Conservation (phyloP, 73 alveolate species). For the Paramecium sexaurelia region DNA sequence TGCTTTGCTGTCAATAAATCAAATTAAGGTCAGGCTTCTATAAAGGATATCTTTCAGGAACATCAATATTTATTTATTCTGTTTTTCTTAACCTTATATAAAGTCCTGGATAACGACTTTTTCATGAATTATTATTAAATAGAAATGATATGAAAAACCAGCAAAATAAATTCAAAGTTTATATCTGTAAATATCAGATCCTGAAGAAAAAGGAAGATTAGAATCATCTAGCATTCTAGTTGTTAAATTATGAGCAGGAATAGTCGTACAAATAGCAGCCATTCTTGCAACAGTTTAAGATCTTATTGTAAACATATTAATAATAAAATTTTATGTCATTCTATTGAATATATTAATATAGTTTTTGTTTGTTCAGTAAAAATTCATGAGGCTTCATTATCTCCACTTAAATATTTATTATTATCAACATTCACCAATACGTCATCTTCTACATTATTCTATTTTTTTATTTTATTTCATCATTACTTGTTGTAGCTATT, state of each 20-base stretch:
- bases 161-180: constrained; percentile 89
- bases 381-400: not conserved
- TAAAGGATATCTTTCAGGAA: constrained; percentile 76
- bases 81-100: constrained; percentile 81
- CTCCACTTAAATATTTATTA: constrained; percentile 37
- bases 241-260: constrained; percentile 77
- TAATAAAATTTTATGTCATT: constrained; percentile 29
- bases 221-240: constrained; percentile 83
- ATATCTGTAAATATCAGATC: constrained; percentile 80
- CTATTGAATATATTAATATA: not conserved
- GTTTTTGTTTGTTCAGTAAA: not conserved
- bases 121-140: constrained; percentile 86
- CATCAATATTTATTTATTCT: constrained; percentile 75
- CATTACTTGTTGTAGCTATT: not conserved
- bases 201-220: constrained; percentile 92
- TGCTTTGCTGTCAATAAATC: constrained; percentile 79
- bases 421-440: constrained; percentile 8
- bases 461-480: not conserved
- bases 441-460: not conserved
- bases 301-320: constrained; percentile 11
- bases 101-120: constrained; percentile 85
- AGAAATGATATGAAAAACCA: constrained; percentile 88
- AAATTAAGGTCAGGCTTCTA: constrained; percentile 75
- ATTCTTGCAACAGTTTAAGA: constrained; percentile 87
- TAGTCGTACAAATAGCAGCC: constrained; percentile 88